Base-by-base conservation (phyloP, 1,139 yeast genomes). In the Candida pseudocylindracea region DNA sequence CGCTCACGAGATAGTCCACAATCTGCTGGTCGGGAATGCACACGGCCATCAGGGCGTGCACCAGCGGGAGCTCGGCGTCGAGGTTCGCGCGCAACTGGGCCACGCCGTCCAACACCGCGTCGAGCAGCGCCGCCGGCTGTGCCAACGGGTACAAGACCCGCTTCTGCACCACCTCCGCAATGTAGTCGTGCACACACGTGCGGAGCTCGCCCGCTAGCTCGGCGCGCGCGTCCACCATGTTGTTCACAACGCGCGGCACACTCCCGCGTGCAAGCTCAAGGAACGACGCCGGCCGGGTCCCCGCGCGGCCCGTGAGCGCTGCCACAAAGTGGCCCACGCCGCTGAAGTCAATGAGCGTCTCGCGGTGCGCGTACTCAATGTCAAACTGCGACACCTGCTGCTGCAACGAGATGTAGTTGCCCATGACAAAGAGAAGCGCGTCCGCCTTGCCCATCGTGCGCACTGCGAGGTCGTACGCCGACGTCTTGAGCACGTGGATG, bases 201-300 rank as follows among this genome's bases (percentile, higher is more conserved):
- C 85, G 64, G 39, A 85, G 58, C 41, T 76, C 85, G 12, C 69
- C 58, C 41, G 76, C 79, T 29, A 83, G 57, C 48, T 83, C 95
- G 32, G 52, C 60, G 41, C 80, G 69, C 15, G 93, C 92, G 50
- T 85, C 95, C 33, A 74, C 66, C 80, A 75, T 76, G 47, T 79
- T 75, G 43, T 72, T 74, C 10, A 79, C 75, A n/a, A 81, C 80
- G 39, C 67, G 71, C 0, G 95, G 95, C 2, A 74, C 79, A 1
- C 81, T 62, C 29, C 72, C 79, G 37, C 66, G 59, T 4, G 80
- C 76, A 33, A 74, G 49, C 38, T 66, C 71, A 34, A 72, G 52
- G 33, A 71, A 58, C 2, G 72, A 68, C 7, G 58, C 42, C 29
- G 33, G 34, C 9, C 37, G 29, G 33, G 37, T 55, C 26, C 43